Base-by-base conservation (phyloP, 1,139 yeast species). In the Magnusiomyces fungicola region DNA sequence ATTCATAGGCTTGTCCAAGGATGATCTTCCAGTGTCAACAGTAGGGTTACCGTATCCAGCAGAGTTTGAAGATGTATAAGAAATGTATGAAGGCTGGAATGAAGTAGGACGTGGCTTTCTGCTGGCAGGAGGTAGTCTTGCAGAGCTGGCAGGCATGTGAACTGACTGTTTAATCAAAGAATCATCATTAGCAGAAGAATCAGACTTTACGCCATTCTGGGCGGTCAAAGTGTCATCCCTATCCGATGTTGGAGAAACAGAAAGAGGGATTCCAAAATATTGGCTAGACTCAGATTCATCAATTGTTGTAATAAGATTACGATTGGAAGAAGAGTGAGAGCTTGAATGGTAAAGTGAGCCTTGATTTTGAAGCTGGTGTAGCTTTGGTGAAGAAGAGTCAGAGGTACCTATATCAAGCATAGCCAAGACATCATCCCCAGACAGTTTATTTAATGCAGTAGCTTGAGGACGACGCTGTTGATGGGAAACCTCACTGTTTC, bases 81-180 rank as follows among this genome's bases (percentile, higher is more conserved):
- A 50, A 5, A 45, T 44, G 19, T 56, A 56, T 4, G 60, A 50
- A 19, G 66, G 67, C 58, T 67, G 71, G 58, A 61, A 67, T 2
- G 70, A 66, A 21, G 69, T 64, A 7, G 71, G 71, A 9, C 71
- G 61, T 12, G 70, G 71, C 53, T 66, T 67, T 51, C 67, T 46
- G 49, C 63, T 52, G 27, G 65, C 60, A n/a, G 57, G 58, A 23
- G 64, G 66, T 34, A 67, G 55, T 34, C 63, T 54, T 25, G 52
- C 48, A 16, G 53, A 39, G 23, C 47, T 48, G 3, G 53, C 41
- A 23, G 46, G 39, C 43, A 42, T 43, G 16, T 47, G 22, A 43
- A 49, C 29, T 34, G 48, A 41, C 14, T 23, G 32, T 39, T 46
- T 41, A 6, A 43, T 30, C 36, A 41, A 27, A 33, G 38, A 18